These are phyloP conservation scores for Fusarium neocosmosporiellum DNA, from an alignment of 2,329 filamentous ascomycete genomes.

Conservation along the genomic window DNA sequence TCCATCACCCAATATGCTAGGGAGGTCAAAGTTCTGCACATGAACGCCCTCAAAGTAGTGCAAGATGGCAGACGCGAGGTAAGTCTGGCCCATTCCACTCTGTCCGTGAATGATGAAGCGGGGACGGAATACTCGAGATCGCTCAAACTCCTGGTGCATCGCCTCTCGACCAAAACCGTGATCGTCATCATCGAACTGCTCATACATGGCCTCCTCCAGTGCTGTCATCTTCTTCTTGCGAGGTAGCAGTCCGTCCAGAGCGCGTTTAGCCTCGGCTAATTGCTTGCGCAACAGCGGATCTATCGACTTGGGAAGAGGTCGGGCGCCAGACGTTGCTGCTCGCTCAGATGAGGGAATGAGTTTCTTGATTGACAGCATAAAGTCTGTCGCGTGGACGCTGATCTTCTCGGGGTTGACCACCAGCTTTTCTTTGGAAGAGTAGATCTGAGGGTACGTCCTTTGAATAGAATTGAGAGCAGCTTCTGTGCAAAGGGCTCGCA, in stretches of 20 bases:
- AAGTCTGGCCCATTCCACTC: conserved; percentile 92
- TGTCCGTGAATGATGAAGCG: conserved; percentile 85
- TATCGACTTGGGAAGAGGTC: conserved; percentile 81
- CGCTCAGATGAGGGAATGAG: conserved; percentile 95
- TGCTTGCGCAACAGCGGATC: conserved; percentile 84
- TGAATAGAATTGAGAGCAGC: conserved; percentile 96
- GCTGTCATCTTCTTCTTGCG: conserved; percentile 88
- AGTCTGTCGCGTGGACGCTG: conserved; percentile 89
- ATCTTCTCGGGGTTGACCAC: conserved; percentile 88
- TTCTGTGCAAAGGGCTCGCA: conserved; percentile 94
- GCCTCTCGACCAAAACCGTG: conserved; percentile 88
- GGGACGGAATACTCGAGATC: conserved; percentile 87
- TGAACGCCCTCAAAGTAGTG: conserved; percentile 94
- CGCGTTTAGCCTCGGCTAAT: conserved; percentile 73
- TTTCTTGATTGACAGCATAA: conserved; percentile 97
- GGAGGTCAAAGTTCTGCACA: conserved; percentile 93
- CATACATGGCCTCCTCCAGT: conserved; percentile 92
- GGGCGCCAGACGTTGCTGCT: conserved; percentile 85
- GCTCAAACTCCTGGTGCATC: conserved; percentile 82
- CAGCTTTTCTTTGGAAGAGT: conserved; percentile 88
- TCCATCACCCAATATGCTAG: conserved; percentile 86
- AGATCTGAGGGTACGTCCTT: conserved; percentile 95
- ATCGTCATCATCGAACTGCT: conserved; percentile 84
- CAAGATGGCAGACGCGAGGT: conserved; percentile 85
- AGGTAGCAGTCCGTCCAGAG: conserved; percentile 82